phyloP scores from a whole-genome alignment of 2,329 filamentous ascomycete species.

The Aspergillus sclerotialis region DNA sequence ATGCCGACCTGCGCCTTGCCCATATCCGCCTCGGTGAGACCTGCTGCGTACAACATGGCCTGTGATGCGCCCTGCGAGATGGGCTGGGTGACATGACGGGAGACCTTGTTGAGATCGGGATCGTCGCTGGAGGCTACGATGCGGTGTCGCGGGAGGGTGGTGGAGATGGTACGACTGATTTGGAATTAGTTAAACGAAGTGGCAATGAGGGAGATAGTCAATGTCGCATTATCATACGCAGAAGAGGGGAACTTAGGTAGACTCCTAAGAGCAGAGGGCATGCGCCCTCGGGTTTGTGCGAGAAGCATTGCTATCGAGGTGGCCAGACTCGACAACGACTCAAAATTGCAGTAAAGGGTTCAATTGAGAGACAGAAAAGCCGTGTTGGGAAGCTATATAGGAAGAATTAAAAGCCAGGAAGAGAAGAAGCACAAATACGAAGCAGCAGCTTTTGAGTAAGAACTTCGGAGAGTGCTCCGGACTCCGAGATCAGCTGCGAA shows the following conservation, averaged over 20 bases:
- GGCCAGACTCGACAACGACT: neutral
- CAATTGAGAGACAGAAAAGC: slow-evolving; percentile 1
- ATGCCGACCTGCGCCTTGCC: slow-evolving; percentile 97
- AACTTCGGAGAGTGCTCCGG: slow-evolving; percentile 1
- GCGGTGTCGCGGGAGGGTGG: slow-evolving; percentile 41
- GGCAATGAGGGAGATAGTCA: neutral
- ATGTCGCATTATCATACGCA: slow-evolving; percentile 1
- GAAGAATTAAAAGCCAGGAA: neutral
- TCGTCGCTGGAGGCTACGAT: slow-evolving; percentile 39
- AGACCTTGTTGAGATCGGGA: slow-evolving; percentile 70
- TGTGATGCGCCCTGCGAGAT: slow-evolving; percentile 98
- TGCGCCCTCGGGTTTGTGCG: slow-evolving; percentile 20
- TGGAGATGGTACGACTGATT: slow-evolving; percentile 28
- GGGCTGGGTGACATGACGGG: slow-evolving; percentile 80
- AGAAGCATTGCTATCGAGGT: slow-evolving; percentile 17
- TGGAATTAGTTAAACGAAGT: neutral
- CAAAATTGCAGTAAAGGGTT: neutral
- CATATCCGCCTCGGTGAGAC: slow-evolving; percentile 78
- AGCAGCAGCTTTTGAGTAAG: slow-evolving; percentile 3
- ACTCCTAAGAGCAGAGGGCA: slow-evolving; percentile 21
- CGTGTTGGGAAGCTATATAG: neutral
- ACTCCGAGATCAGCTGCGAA: slow-evolving; percentile 11
- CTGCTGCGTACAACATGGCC: slow-evolving; percentile 97
- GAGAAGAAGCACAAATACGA: slow-evolving; percentile 1
- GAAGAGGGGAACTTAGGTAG: slow-evolving; percentile 8